phyloP scores from a whole-genome alignment of 2,329 filamentous ascomycete species.

The Hymenotorrendiella dingleyae region DNA sequence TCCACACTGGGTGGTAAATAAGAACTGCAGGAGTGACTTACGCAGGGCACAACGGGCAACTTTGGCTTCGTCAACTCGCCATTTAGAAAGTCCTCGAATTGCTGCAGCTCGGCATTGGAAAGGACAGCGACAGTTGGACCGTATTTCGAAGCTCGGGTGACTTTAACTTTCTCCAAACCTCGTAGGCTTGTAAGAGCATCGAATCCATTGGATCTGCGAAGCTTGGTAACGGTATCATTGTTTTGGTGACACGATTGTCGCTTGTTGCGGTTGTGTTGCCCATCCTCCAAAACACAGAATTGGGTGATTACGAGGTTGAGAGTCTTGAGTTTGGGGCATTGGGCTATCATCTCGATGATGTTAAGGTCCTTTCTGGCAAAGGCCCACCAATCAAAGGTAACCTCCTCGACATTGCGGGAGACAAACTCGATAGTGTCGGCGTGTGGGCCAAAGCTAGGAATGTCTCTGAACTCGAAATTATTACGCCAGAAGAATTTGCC shows the following conservation, averaged over 20 bases:
- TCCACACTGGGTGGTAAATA: too few species aligned
- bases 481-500: constrained; percentile 18
- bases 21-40: not conserved
- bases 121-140: not conserved
- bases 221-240: constrained; percentile 9
- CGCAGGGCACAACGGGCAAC: not conserved
- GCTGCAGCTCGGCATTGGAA: not conserved
- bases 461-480: constrained; percentile 7
- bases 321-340: constrained; percentile 8
- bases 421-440: not conserved
- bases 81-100: constrained; percentile 11
- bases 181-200: constrained; percentile 12
- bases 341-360: constrained; percentile 1
- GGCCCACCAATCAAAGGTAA: constrained; percentile 13
- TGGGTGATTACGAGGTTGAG: constrained; percentile 7
- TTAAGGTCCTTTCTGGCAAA: constrained; percentile 3
- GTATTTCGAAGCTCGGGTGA: not conserved
- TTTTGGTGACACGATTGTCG: constrained; percentile 4
- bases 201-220: constrained; percentile 13
- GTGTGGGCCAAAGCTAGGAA: not conserved
- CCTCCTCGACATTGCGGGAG: constrained; percentile 5
- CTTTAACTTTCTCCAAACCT: constrained; percentile 15
- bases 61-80: constrained; percentile 6
- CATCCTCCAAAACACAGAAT: not conserved
- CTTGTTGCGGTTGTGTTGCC: not conserved